Evolutionary conservation across 2,329 filamentous ascomycete species (phyloP).

Genomic region (Madurella fahalii): DNA sequence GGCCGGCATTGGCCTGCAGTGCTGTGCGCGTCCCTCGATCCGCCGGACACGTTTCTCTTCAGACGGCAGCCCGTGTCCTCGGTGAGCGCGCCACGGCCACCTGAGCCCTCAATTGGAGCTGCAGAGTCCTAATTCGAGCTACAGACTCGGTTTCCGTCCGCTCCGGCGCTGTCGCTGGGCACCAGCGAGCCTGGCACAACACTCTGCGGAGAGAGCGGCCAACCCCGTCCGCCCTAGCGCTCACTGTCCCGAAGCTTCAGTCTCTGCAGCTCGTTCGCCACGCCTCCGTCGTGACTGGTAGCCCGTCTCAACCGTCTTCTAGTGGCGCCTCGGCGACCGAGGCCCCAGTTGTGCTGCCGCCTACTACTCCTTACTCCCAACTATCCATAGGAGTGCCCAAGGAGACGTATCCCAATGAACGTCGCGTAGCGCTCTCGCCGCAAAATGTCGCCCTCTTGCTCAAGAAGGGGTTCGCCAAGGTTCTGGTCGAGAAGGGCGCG

Average conservation of each 20-base stretch:
- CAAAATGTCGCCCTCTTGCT: constrained; percentile 76
- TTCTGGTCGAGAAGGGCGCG: constrained; percentile 78
- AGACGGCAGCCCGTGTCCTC: constrained; percentile 9
- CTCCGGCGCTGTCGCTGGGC: constrained; percentile 15
- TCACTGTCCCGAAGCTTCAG: constrained; percentile 27
- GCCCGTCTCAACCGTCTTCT: constrained; percentile 18
- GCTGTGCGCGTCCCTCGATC: constrained; percentile 13
- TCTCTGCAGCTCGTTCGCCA: constrained; percentile 39
- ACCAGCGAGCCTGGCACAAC: constrained; percentile 39
- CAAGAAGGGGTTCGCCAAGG: constrained; percentile 77
- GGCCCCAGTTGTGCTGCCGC: constrained; percentile 38
- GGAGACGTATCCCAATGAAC: constrained; percentile 74
- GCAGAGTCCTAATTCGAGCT: constrained; percentile 10
- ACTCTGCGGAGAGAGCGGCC: constrained; percentile 29
- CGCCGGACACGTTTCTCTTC: constrained; percentile 11
- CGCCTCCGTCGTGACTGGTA: constrained; percentile 34
- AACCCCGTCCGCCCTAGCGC: constrained; percentile 20
- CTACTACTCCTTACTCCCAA: constrained; percentile 61
- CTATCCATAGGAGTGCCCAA: constrained; percentile 75
- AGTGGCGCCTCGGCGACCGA: constrained; percentile 39
- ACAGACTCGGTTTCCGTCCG: constrained; percentile 16
- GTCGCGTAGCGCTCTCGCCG: constrained; percentile 79
- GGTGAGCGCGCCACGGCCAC: constrained; percentile 14
- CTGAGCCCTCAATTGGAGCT: constrained; percentile 1
- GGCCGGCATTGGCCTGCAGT: constrained; percentile 23